A percentile compares a stretch with the other conserved stretches of the same genome.
These are phyloP conservation scores for Hyphopichia wangnamkhiaoensis DNA, from an alignment of 1,139 yeast species.

Conservation along the genomic window DNA sequence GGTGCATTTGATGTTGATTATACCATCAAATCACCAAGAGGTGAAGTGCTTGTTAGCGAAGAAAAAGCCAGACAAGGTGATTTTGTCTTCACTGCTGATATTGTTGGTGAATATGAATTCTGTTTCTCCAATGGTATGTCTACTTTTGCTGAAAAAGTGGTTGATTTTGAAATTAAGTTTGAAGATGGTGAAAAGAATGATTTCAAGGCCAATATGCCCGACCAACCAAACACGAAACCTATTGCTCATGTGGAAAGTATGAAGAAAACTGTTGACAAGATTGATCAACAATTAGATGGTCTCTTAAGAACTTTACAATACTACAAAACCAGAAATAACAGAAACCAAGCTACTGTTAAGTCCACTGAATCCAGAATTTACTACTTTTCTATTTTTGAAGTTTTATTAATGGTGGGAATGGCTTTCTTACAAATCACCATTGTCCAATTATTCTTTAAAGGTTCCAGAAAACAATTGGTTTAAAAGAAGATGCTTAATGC, in stretches of 20 bases:
- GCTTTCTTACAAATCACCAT: slow-evolving; percentile 79
- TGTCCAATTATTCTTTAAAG: slow-evolving; percentile 85
- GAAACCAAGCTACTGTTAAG: slow-evolving; percentile 89
- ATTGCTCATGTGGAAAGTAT: slow-evolving; percentile 63
- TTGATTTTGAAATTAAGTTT: slow-evolving; percentile 79
- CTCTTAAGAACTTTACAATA: slow-evolving; percentile 71
- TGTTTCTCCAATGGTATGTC: slow-evolving; percentile 90
- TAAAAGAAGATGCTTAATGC: slow-evolving; percentile 23
- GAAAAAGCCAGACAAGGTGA: slow-evolving; percentile 83
- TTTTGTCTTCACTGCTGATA: slow-evolving; percentile 68
- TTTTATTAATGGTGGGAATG: slow-evolving; percentile 80
- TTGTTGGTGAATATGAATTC: slow-evolving; percentile 84
- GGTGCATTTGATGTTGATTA: slow-evolving; percentile 87
- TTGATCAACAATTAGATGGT: slow-evolving; percentile 68
- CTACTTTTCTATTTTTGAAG: slow-evolving; percentile 81
- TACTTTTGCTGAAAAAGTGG: slow-evolving; percentile 81
- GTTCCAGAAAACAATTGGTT: slow-evolving; percentile 78
- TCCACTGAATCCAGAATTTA: slow-evolving; percentile 87
- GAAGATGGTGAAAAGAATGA: slow-evolving; percentile 46
- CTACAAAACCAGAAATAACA: slow-evolving; percentile 87
- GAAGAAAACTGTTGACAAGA: slow-evolving; percentile 55
- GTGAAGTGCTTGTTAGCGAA: slow-evolving; percentile 56
- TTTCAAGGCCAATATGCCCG: slow-evolving; percentile 68
- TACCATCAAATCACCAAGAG: slow-evolving; percentile 68
- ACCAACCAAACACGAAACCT: slow-evolving; percentile 57